Base-by-base conservation (phyloP, 352 stramenopile genomes). In the Blastocystis sp. region DNA sequence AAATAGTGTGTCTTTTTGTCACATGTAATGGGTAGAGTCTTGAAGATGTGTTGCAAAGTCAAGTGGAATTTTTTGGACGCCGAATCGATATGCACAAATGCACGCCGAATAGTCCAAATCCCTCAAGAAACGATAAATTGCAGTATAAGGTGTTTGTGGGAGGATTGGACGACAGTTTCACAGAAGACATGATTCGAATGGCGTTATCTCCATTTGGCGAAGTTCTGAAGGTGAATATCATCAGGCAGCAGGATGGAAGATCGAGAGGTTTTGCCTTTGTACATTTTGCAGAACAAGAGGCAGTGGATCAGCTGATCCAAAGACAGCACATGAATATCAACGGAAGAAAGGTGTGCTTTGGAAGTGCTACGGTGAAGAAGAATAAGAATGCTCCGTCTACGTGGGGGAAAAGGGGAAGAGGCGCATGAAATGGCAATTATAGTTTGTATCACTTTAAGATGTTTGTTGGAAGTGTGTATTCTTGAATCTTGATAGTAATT, bases 41-140 rank as follows among this genome's bases (percentile, higher is more conserved):
- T 39, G 73, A 84, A 43, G 73, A 84, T 37, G 73, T 68, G 54
- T 29, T 84, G 37, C 73, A 53, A 20, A 47, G 53, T 6, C 34
- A 37, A 45, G 29, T 66, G 23, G 73, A 84, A n/a, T 84, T 84
- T 55, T 84, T 84, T 43, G 73, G 73, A 66, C 26, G 55, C 5
- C 29, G 43, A 26, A 55, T 84, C 29, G 73, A 84, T 45, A 84
- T 84, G 45, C 73, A 84, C 50, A 84, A 69, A 23, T 84, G 73
- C 47, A 20, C 53, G 50, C 73, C 73, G 3, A 47, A 20, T n/a
- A n/a, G 11, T 59, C 50, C 50, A 13, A 59, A 59, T n/a, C 11
- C 50, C 11, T 13, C 50, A 13, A 1, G 34, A n/a, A 23, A 47
- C 2, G 47, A 84, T 34, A 11, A 63, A 8, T 26, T 37, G 55